These are phyloP conservation scores for Silene noctiflora DNA, from an alignment of 179 eudicot genomes.

Conservation along the genomic window DNA sequence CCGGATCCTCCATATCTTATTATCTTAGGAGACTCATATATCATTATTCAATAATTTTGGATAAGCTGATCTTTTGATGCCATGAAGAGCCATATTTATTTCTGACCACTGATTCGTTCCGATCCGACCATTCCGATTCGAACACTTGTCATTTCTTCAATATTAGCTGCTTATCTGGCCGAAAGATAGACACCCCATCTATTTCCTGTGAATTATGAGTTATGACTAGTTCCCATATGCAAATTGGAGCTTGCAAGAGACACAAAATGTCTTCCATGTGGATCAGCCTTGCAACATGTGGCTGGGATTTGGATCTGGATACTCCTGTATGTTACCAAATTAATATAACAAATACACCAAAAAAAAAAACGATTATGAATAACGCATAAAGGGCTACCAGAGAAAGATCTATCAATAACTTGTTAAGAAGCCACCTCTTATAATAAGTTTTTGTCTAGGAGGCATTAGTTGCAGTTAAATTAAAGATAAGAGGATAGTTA, in stretches of 20 bases:
- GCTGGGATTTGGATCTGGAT: conserved; percentile 10
- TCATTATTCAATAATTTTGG: conserved; percentile 13
- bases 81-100: conserved; percentile 31
- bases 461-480: not conserved
- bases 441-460: no score
- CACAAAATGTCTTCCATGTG: conserved; percentile 18
- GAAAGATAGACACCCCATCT: conserved; percentile 1
- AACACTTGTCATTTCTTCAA: conserved; percentile 19
- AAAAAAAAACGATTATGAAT: no score
- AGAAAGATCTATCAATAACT: no score
- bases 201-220: not conserved
- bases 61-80: conserved; percentile 26
- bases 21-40: not conserved
- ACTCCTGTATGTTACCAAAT: not conserved
- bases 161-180: conserved; percentile 22
- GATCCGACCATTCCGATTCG: conserved; percentile 13
- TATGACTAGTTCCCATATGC: not conserved
- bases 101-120: conserved; percentile 18
- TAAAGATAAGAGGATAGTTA: no score
- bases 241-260: conserved; percentile 11
- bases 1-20: not conserved
- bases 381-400: not conserved
- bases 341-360: not conserved
- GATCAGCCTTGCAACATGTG: conserved; percentile 18
- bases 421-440: no score